A percentile compares a stretch with the other conserved stretches of the same genome.
Evolutionary conservation across 352 stramenopile species (phyloP).

Genomic region (Pythium diclinum): DNA sequence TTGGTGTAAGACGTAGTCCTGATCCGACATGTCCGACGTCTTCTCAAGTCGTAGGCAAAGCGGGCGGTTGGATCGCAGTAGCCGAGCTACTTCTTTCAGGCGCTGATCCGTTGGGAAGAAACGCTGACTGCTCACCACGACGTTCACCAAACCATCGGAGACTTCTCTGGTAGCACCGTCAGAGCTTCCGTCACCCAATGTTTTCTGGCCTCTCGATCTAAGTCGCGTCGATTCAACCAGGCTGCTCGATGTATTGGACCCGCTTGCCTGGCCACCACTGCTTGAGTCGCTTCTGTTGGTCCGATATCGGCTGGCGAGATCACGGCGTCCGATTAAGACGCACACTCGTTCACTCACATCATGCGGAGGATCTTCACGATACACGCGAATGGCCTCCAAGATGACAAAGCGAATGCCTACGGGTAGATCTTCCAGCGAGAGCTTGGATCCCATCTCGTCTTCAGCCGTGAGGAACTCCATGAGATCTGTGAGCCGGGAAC

Average conservation of each 20-base stretch:
- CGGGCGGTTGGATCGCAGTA: conserved; percentile 73
- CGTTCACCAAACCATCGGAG: conserved; percentile 64
- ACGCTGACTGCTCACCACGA: conserved; percentile 48
- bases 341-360: conserved; percentile 57
- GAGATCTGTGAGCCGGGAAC: conserved; percentile 31
- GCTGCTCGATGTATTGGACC: conserved; percentile 8
- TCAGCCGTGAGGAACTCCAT: conserved; percentile 50
- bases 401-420: conserved; percentile 59
- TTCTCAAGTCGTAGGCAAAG: conserved; percentile 76
- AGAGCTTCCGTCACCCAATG: not conserved
- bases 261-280: not conserved
- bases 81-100: conserved; percentile 76
- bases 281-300: not conserved
- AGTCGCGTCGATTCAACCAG: conserved; percentile 19
- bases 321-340: conserved; percentile 53
- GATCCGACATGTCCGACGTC: conserved; percentile 55
- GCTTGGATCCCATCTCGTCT: conserved; percentile 30
- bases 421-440: conserved; percentile 57
- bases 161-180: conserved; percentile 14
- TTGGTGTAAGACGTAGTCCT: conserved; percentile 84
- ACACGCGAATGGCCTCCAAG: conserved; percentile 47
- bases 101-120: conserved; percentile 72
- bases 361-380: conserved; percentile 56
- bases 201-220: not conserved
- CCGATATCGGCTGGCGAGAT: conserved; percentile 37